Base-by-base conservation (phyloP, 1,284 basidiomycete species). In the Gymnopus androsaceus region DNA sequence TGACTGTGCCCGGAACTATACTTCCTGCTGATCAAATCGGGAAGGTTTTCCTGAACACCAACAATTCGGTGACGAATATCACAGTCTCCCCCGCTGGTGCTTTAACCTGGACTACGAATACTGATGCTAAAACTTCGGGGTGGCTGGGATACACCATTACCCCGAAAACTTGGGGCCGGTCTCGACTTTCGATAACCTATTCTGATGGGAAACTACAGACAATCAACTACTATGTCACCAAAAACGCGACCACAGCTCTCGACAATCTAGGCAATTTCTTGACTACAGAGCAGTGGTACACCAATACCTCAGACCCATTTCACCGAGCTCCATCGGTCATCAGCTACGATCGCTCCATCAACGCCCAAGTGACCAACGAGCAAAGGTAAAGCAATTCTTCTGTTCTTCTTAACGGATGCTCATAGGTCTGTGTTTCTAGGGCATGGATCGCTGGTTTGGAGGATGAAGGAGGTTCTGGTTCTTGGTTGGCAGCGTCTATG, bases 391-490 rank as follows among this genome's bases (percentile, higher is more conserved):
- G 9, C 42, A 4, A 17, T 46, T 15, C n/a, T 25, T 38, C 8
- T 17, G 33, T 38, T 6, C 12, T 15, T 28, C 17, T 14, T 33
- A 9, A 23, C 9, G 34, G 23, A 19, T 17, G 21, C 19, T 21
- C n/a, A 48, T 19, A 71, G 73, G 57, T 67, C 68, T 25, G 44
- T 15, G 2, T 47, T 30, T 30, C 3, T 27, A 68, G 82, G 38
- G 80, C 80, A 7, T 83, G 80, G 81, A 83, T 83, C 52, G 77
- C 80, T 21, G 82, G 82, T 0, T 63, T 83, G 53, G 82, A 79
- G 54, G 81, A 84, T 62, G 82, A 84, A 65, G 82, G 78, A 28
- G 82, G 82, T 30, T 81, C 81, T 3, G 81, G 80, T 5, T 81
- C 79, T 19, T 83, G 81, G 80, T 66, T 84, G 14, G 81, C 82